Conservation (phyloP, 768 basidiomycete genomes). For the Guyanaporus albipodus region DNA sequence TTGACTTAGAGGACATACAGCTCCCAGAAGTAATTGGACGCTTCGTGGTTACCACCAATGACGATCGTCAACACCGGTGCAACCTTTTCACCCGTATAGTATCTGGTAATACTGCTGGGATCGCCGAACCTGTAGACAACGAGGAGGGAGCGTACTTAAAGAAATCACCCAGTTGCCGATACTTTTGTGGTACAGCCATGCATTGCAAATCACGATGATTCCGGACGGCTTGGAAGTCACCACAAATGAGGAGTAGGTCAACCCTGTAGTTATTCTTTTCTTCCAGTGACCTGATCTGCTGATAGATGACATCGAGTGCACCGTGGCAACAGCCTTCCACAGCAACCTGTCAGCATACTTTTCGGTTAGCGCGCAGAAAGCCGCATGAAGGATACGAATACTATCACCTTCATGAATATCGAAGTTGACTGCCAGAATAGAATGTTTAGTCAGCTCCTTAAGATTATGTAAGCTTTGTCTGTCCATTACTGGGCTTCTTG, state of each 20-base stretch:
- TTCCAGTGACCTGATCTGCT: slow-evolving; percentile 62
- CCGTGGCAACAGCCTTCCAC: slow-evolving; percentile 97
- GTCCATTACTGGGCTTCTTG: too few species aligned
- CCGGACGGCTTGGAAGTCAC: slow-evolving; percentile 93
- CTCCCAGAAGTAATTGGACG: slow-evolving; percentile 96
- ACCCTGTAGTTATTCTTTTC: slow-evolving; percentile 58
- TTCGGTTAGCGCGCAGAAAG: slow-evolving; percentile 2
- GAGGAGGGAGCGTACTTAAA: slow-evolving; percentile 48
- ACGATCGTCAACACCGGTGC: slow-evolving; percentile 89
- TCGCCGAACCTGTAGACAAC: neutral
- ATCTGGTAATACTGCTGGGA: slow-evolving; percentile 42
- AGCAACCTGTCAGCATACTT: slow-evolving; percentile 55
- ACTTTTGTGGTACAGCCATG: slow-evolving; percentile 91
- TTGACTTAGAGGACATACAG: slow-evolving; percentile 49
- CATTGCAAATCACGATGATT: slow-evolving; percentile 81
- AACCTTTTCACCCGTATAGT: slow-evolving; percentile 78
- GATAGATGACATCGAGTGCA: slow-evolving; percentile 83
- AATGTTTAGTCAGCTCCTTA: slow-evolving; percentile 2
- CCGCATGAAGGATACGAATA: neutral
- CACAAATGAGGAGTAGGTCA: slow-evolving; percentile 87
- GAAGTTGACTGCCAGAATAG: too few species aligned
- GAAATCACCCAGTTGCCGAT: slow-evolving; percentile 79
- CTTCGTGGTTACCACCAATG: slow-evolving; percentile 98
- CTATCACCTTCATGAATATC: slow-evolving; percentile 31
- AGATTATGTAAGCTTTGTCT: too few species aligned